Evolutionary conservation across 148 eudicot species (phyloP).

Genomic region (Bassia scoparia): DNA sequence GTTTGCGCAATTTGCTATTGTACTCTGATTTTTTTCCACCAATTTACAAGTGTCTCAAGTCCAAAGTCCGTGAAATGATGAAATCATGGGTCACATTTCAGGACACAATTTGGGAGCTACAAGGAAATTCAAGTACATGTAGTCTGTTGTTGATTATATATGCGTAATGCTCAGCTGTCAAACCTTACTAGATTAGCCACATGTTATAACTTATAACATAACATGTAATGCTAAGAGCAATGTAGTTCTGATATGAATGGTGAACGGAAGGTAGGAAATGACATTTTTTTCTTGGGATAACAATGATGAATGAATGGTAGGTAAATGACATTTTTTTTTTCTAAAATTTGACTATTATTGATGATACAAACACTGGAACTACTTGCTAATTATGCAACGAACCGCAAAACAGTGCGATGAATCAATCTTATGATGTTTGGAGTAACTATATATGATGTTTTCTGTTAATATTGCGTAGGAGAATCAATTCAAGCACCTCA

Average conservation of each 20-base stretch:
- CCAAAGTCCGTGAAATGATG: constrained; percentile 4
- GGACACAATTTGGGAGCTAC: not conserved
- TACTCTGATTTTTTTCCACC: constrained; percentile 20
- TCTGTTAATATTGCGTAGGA: too few relatives aligned
- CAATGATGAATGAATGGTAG: too few relatives aligned
- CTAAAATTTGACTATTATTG: too few relatives aligned
- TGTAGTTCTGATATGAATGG: not conserved
- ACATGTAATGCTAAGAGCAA: not conserved
- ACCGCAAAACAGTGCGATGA: too few relatives aligned
- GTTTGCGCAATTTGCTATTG: constrained; percentile 24
- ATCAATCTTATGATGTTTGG: too few relatives aligned
- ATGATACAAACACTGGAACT: too few relatives aligned
- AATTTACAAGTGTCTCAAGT: constrained; percentile 3
- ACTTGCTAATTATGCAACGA: too few relatives aligned
- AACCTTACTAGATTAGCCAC: not conserved
- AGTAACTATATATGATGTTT: too few relatives aligned
- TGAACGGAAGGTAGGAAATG: too few relatives aligned
- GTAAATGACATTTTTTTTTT: too few relatives aligned
- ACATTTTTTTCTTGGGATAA: too few relatives aligned
- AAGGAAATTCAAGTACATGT: not conserved
- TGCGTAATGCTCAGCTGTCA: not conserved
- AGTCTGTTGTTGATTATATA: not conserved
- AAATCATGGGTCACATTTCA: constrained; percentile 3
- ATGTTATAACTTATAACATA: not conserved
- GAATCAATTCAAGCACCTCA: too few relatives aligned